These are phyloP conservation scores for Mycena galericulata DNA, from an alignment of 768 basidiomycete species.

Conservation along the genomic window DNA sequence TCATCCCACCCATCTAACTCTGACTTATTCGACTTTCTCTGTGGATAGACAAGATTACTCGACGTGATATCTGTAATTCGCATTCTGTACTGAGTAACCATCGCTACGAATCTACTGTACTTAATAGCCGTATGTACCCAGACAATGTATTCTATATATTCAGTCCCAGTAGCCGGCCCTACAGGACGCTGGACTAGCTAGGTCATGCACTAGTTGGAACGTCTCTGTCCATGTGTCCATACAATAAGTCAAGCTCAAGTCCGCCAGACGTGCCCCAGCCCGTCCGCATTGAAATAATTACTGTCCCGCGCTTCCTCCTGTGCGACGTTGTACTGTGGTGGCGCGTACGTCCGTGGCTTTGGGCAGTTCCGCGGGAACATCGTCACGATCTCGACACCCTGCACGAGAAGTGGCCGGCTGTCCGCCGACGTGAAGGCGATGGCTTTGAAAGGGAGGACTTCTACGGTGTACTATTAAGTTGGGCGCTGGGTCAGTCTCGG, in stretches of 20 bases:
- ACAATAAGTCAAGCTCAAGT: conserved; percentile 16
- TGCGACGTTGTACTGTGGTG: conserved; percentile 32
- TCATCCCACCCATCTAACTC: neutral
- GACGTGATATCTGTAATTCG: neutral
- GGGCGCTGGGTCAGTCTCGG: no score
- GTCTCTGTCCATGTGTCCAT: neutral
- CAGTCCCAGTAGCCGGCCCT: conserved; percentile 14
- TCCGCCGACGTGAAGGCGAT: conserved; percentile 27
- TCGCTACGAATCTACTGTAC: conserved; percentile 20
- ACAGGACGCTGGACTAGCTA: no score
- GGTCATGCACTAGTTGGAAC: neutral
- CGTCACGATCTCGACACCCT: conserved; percentile 34
- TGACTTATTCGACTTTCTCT: neutral
- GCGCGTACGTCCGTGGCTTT: conserved; percentile 26
- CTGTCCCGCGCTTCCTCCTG: conserved; percentile 27
- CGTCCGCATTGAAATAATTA: conserved; percentile 31
- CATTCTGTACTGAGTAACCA: conserved; percentile 13
- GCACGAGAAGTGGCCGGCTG: conserved; percentile 22
- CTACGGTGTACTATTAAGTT: conserved; percentile 39
- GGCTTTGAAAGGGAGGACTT: conserved; percentile 37
- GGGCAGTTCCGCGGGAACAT: conserved; percentile 30
- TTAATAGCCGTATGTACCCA: conserved; percentile 11
- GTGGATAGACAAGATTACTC: neutral
- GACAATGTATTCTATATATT: conserved; percentile 15
- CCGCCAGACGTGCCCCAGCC: conserved; percentile 29